A percentile compares a stretch with the other conserved stretches of the same genome.
Conservation (phyloP, 2,329 filamentous ascomycete species). For the Oidium heveae region DNA sequence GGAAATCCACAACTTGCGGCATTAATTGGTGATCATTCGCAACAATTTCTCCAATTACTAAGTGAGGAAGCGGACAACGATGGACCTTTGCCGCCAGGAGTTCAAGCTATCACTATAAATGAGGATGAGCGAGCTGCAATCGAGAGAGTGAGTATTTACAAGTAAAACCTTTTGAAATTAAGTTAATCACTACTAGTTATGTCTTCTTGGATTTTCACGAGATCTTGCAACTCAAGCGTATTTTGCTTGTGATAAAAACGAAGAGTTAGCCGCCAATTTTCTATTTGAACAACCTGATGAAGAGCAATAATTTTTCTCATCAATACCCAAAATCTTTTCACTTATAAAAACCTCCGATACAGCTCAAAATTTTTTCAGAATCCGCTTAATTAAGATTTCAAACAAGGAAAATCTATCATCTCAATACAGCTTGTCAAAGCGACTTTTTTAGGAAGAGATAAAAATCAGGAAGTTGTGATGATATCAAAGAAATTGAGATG, state of each 20-base stretch:
- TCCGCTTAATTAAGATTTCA: too few species aligned
- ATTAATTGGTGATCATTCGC: slow-evolving; percentile 73
- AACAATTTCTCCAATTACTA: slow-evolving; percentile 75
- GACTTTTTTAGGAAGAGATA: too few species aligned
- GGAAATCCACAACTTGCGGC: slow-evolving; percentile 88
- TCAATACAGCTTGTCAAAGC: too few species aligned
- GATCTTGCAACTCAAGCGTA: slow-evolving; percentile 94
- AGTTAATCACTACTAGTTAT: slow-evolving; percentile 31
- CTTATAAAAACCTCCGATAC: too few species aligned
- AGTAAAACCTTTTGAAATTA: not conserved
- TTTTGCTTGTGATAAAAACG: slow-evolving; percentile 98
- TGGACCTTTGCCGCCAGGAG: slow-evolving; percentile 61
- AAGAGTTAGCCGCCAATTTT: slow-evolving; percentile 94
- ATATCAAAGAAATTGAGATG: too few species aligned
- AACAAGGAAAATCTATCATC: too few species aligned
- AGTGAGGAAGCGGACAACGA: slow-evolving; percentile 75
- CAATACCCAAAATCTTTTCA: not conserved
- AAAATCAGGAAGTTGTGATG: too few species aligned
- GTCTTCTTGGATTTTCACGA: slow-evolving; percentile 74
- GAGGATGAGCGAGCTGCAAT: slow-evolving; percentile 94
- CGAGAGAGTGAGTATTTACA: slow-evolving; percentile 45
- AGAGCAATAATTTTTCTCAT: slow-evolving; percentile 32
- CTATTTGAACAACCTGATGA: slow-evolving; percentile 93
- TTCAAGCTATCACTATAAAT: slow-evolving; percentile 73
- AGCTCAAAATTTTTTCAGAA: too few species aligned